phyloP scores from a whole-genome alignment of 495 filamentous ascomycete genomes.

The Polyplosphaeria fusca region DNA sequence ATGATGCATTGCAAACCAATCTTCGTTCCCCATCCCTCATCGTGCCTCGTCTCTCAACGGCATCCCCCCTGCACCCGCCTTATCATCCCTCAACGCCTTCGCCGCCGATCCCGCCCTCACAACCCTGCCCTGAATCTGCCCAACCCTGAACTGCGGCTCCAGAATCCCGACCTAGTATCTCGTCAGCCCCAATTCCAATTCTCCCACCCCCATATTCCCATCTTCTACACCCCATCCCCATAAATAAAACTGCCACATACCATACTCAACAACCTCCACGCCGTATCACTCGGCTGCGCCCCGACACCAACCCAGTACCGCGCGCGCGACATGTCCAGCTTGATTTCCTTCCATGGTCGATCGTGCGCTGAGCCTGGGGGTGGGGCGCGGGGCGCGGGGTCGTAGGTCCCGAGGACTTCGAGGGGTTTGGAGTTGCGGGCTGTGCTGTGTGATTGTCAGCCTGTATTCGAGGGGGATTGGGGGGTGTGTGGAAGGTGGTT shows the following conservation, averaged over 20 bases:
- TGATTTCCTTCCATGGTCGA: slow-evolving; percentile 80
- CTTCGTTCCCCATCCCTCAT: background rate
- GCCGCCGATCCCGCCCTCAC: slow-evolving; percentile 21
- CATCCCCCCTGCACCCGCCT: background rate
- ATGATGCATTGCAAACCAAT: background rate
- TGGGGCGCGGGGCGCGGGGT: slow-evolving; percentile 77
- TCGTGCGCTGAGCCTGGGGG: slow-evolving; percentile 64
- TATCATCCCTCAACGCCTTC: slow-evolving; percentile 12
- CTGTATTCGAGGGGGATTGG: background rate
- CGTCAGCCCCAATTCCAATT: background rate
- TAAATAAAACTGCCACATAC: slow-evolving; percentile 51
- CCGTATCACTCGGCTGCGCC: slow-evolving; percentile 85
- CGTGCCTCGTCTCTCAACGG: background rate
- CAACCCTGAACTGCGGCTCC: slow-evolving; percentile 45
- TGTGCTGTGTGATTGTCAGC: slow-evolving; percentile 43
- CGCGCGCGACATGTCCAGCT: slow-evolving; percentile 73
- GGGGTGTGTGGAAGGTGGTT: background rate
- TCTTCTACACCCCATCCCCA: background rate
- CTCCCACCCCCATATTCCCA: background rate
- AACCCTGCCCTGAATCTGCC: slow-evolving; percentile 10
- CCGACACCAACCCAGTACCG: slow-evolving; percentile 97
- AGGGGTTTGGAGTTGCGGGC: slow-evolving; percentile 82
- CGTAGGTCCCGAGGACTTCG: slow-evolving; percentile 92
- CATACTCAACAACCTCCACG: slow-evolving; percentile 81
- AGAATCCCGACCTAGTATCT: slow-evolving; percentile 47